Conservation (phyloP, 1,284 basidiomycete species). For the Violaceomyces palustris region DNA sequence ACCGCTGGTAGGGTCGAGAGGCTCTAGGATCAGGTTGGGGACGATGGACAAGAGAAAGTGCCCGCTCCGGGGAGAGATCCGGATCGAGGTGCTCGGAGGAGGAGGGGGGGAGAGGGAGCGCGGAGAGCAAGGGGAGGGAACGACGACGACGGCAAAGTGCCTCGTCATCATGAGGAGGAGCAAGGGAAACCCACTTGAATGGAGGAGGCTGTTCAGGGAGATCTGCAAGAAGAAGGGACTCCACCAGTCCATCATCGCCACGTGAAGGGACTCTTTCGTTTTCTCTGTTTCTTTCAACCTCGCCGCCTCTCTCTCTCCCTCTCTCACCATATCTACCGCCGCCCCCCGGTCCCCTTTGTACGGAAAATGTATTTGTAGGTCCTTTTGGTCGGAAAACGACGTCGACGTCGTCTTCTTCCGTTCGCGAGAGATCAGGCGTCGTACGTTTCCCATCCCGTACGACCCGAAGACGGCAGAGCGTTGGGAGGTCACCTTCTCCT, state of each 20-base stretch:
- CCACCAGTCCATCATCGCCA: slow-evolving; percentile 24
- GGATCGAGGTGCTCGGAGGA: slow-evolving; percentile 32
- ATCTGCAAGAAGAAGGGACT: slow-evolving; percentile 22
- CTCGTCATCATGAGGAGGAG: slow-evolving; percentile 49
- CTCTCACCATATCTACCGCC: too few species aligned
- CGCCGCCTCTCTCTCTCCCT: too few species aligned
- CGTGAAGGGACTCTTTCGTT: too few species aligned
- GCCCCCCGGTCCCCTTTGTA: too few species aligned
- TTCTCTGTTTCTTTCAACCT: too few species aligned
- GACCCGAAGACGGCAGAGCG: too few species aligned
- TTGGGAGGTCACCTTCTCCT: too few species aligned
- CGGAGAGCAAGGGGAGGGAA: slow-evolving; percentile 1
- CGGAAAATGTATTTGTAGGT: too few species aligned
- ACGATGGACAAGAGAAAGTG: slow-evolving; percentile 50
- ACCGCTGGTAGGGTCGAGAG: slow-evolving; percentile 20
- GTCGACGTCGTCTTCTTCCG: too few species aligned
- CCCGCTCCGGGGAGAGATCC: slow-evolving; percentile 43
- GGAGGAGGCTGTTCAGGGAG: slow-evolving; percentile 51
- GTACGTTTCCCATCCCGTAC: too few species aligned
- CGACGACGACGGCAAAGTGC: slow-evolving; percentile 12
- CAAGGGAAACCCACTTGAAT: slow-evolving; percentile 54
- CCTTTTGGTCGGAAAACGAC: too few species aligned
- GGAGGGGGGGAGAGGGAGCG: slow-evolving; percentile 3
- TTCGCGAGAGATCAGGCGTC: too few species aligned
- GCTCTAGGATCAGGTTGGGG: slow-evolving; percentile 39